Base-by-base conservation (phyloP, 2,329 filamentous ascomycete species). In the Endothia cerciana region DNA sequence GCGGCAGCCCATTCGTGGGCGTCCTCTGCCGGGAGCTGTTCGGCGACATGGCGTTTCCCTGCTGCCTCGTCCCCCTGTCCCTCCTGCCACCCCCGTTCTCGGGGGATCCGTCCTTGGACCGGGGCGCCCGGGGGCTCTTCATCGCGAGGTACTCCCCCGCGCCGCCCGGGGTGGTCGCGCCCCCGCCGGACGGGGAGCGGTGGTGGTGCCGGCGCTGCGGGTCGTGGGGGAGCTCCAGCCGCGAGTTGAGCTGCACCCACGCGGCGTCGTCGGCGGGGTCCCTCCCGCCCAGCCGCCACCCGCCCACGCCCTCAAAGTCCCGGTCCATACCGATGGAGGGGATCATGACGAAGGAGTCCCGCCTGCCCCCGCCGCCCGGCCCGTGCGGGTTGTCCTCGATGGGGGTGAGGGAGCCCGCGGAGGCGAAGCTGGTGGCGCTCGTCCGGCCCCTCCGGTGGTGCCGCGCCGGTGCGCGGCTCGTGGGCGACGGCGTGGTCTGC, bases 261-360 rank as follows among this genome's bases (percentile, higher is more conserved):
- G 79, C 70, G 4, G 70, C 74, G 41, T 78, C 77, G 36, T 85
- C 81, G 63, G 83, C 79, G 47, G 78, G 70, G 3, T 70, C 73
- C 47, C 77, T 76, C 47, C 82, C 77, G 40, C 84, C 80, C 69
- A 86, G 69, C 58, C 85, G 77, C 85, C 85, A 88, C 2, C 86
- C 86, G 22, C 86, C 86, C 1, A 88, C 74, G 8, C 86, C 86
- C 69, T 88, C 86, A 69, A 83, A 88, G 71, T 88, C 86, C 38
- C 86, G 77, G 62, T 83, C 81, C 3, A 83, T 75, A 0, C 84
- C 84, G 41, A 84, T 74, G 67, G 80, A 83, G 8, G 82, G 80
- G 17, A 80, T 75, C 19, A 85, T 71, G 49, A 66, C 60, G 57
- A 66, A 63, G 13, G 66, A 68, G 6, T 36, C 73, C 69, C 40